Conservation (phyloP, 805 yeast genomes). For the Lipomyces starkeyi region DNA sequence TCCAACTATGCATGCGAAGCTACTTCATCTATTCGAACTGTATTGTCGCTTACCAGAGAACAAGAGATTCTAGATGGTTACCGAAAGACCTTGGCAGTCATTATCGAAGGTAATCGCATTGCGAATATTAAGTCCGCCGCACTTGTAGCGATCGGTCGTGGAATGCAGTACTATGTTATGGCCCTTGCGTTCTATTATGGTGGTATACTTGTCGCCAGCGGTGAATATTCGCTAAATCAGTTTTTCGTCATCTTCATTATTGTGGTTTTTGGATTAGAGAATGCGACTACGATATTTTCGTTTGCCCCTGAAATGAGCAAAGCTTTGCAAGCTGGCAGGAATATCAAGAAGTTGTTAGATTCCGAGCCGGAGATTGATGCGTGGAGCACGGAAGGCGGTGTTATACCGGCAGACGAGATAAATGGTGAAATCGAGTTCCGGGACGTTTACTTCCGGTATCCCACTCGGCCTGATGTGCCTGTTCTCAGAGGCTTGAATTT, state of each 20-base stretch:
- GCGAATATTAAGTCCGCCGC: slow-evolving; percentile 40
- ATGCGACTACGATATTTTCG: slow-evolving; percentile 52
- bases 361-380: slow-evolving; percentile 48
- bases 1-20: slow-evolving; percentile 53
- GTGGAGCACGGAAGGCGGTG: slow-evolving; percentile 44
- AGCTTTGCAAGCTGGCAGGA: slow-evolving; percentile 49
- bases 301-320: slow-evolving; percentile 55
- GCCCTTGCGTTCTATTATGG: slow-evolving; percentile 56
- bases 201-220: slow-evolving; percentile 45
- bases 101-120: slow-evolving; percentile 22
- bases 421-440: slow-evolving; percentile 63
- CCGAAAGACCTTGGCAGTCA: slow-evolving; percentile 25
- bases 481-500: slow-evolving; percentile 43
- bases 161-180: slow-evolving; percentile 50
- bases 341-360: slow-evolving; percentile 46
- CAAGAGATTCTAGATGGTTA: slow-evolving; percentile 47
- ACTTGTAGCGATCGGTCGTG: slow-evolving; percentile 51
- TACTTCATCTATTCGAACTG: slow-evolving; percentile 52
- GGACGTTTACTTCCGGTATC: slow-evolving; percentile 44
- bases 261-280: slow-evolving; percentile 52
- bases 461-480: slow-evolving; percentile 44
- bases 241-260: slow-evolving; percentile 51
- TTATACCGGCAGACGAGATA: slow-evolving; percentile 41
- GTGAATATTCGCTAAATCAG: slow-evolving; percentile 44
- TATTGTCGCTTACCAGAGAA: slow-evolving; percentile 52